phyloP scores from a whole-genome alignment of 257 asterid species.

The Gentiana straminea region DNA sequence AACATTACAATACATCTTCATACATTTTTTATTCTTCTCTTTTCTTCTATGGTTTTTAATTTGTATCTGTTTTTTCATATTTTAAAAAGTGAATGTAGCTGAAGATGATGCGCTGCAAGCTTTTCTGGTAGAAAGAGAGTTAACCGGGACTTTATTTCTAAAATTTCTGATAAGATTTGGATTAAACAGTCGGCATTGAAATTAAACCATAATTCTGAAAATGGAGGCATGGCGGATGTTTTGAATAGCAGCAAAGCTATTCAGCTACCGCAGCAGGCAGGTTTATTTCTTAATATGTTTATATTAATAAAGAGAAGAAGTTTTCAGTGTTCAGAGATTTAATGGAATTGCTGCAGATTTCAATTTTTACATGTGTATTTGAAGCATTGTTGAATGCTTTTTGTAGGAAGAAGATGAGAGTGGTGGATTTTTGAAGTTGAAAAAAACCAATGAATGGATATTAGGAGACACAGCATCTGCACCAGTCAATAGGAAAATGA shows the following conservation, averaged over 20 bases:
- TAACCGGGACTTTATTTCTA: conserved; percentile 69
- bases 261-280: conserved; percentile 35
- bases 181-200: conserved; percentile 11
- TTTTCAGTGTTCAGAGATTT: not conserved
- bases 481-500: conserved; percentile 69
- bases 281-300: not conserved
- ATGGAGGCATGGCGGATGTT: conserved; percentile 17
- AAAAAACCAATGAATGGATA: conserved; percentile 67
- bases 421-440: conserved; percentile 67
- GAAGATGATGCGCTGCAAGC: conserved; percentile 52
- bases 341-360: not conserved
- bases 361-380: not conserved
- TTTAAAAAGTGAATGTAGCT: conserved; percentile 31
- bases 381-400: not conserved
- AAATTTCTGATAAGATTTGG: conserved; percentile 61
- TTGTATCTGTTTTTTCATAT: not conserved
- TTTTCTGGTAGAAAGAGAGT: conserved; percentile 65
- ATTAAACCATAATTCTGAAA: conserved; percentile 12
- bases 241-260: conserved; percentile 2
- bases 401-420: conserved; percentile 44
- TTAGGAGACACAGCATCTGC: conserved; percentile 44
- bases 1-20: not conserved
- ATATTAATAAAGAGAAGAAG: no score
- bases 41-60: not conserved
- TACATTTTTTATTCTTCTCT: not conserved